Conservation (phyloP, 2,329 filamentous ascomycete species). For the Thielaviopsis musarum region DNA sequence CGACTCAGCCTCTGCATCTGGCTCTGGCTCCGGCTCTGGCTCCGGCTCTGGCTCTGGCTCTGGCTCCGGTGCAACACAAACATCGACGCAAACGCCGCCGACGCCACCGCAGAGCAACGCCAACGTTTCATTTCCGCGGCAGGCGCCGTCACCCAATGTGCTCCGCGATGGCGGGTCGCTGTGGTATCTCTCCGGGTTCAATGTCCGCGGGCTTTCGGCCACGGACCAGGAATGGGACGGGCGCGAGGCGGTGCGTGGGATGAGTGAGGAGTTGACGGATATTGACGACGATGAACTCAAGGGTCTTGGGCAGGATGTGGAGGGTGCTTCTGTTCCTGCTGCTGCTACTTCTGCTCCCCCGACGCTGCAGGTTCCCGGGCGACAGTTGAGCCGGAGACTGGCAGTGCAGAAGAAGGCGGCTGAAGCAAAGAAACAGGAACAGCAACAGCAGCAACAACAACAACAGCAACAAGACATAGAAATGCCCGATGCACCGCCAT, state of each 20-base stretch:
- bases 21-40: background rate
- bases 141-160: conserved; percentile 3
- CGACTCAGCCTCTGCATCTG: background rate
- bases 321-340: conserved; percentile 16
- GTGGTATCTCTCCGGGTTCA: conserved; percentile 7
- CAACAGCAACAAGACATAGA: conserved; percentile 2
- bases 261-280: conserved; percentile 81
- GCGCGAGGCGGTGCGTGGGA: conserved; percentile 45
- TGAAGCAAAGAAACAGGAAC: background rate
- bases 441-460: background rate
- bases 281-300: conserved; percentile 82
- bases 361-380: background rate
- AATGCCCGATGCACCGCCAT: conserved; percentile 6
- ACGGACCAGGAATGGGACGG: conserved; percentile 37
- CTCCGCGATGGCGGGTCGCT: conserved; percentile 7
- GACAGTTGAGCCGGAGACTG: background rate
- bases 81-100: conserved; percentile 4
- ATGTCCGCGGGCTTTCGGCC: conserved; percentile 8
- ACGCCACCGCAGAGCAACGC: conserved; percentile 11
- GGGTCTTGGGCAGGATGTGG: conserved; percentile 42
- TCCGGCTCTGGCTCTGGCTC: background rate
- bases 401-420: background rate
- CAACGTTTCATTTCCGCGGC: conserved; percentile 8
- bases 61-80: background rate
- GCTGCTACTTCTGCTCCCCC: background rate